phyloP scores from a whole-genome alignment of 768 basidiomycete species.

The Collybia sp. region DNA sequence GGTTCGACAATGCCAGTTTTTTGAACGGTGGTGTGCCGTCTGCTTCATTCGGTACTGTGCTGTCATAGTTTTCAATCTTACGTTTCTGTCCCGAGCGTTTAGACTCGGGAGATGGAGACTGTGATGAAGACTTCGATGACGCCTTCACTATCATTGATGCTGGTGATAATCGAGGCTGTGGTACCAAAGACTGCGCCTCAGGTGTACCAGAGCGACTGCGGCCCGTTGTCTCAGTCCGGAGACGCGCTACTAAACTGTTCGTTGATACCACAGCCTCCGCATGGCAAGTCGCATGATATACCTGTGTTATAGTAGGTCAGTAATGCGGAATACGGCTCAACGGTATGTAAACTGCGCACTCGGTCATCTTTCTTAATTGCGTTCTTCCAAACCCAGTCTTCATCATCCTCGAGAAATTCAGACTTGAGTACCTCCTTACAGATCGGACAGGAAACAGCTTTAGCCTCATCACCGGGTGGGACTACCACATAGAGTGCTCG shows the following conservation, averaged over 20 bases:
- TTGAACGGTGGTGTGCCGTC: conserved; percentile 62
- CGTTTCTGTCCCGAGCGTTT: conserved; percentile 63
- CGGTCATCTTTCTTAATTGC: conserved; percentile 79
- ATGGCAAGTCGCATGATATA: conserved; percentile 94
- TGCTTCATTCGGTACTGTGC: conserved; percentile 30
- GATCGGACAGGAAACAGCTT: conserved; percentile 83
- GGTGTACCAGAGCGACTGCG: conserved; percentile 75
- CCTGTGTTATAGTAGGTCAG: conserved; percentile 36
- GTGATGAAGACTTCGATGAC: conserved; percentile 34
- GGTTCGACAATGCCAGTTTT: conserved; percentile 50
- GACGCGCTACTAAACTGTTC: conserved; percentile 59
- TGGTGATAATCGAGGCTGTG: conserved; percentile 29
- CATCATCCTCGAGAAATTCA: conserved; percentile 92
- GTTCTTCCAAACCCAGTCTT: conserved; percentile 98
- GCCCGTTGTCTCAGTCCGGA: conserved; percentile 57
- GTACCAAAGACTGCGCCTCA: conserved; percentile 40
- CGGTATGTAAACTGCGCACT: conserved; percentile 39
- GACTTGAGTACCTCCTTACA: conserved; percentile 92
- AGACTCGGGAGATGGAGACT: conserved; percentile 48
- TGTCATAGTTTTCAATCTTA: conserved; percentile 60
- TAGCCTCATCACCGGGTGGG: conserved; percentile 86
- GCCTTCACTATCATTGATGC: conserved; percentile 7
- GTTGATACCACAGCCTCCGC: conserved; percentile 70
- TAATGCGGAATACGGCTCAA: neutral
- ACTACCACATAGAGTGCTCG: conserved; percentile 80